A percentile compares a stretch with the other conserved stretches of the same genome.
Evolutionary conservation across 306 rosid genomes (phyloP).

Genomic region (Rubus parviflorus): DNA sequence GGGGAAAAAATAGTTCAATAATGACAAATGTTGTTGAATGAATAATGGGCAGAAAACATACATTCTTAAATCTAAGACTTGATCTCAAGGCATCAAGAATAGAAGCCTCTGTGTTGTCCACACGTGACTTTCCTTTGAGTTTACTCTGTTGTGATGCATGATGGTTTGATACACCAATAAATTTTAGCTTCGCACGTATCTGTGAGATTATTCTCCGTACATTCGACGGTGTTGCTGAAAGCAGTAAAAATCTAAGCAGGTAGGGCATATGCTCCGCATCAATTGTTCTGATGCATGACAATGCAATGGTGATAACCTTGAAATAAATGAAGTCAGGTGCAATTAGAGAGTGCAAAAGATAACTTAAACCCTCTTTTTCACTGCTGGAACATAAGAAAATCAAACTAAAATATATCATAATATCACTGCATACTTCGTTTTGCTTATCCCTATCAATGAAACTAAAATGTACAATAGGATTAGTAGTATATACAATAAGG

Average conservation of each 20-base stretch:
- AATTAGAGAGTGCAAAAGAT: neutral
- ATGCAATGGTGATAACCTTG: conserved; percentile 36
- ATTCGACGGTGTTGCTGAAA: conserved; percentile 35
- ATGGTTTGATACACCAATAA: conserved; percentile 33
- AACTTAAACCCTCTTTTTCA: neutral
- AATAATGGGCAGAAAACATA: neutral
- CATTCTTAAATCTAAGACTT: conserved; percentile 42
- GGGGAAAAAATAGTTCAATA: neutral
- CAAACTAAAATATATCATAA: neutral
- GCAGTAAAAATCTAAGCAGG: conserved; percentile 40
- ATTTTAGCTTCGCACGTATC: conserved; percentile 37
- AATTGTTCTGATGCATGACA: conserved; percentile 40
- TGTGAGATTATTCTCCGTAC: conserved; percentile 37
- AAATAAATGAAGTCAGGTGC: conserved; percentile 1
- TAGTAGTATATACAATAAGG: neutral
- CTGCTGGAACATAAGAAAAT: neutral
- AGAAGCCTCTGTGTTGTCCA: conserved; percentile 31
- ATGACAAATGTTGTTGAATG: neutral
- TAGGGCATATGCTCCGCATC: conserved; percentile 38
- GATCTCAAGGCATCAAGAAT: conserved; percentile 44
- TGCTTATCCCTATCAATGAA: neutral
- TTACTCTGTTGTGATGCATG: conserved; percentile 26
- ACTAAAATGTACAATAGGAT: neutral
- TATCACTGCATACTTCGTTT: neutral
- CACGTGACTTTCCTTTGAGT: conserved; percentile 33